Evolutionary conservation across 1,284 basidiomycete species (phyloP), one percentile per base, ranked within the genome.

Genomic region (Rhodotorula sp.): DNA sequence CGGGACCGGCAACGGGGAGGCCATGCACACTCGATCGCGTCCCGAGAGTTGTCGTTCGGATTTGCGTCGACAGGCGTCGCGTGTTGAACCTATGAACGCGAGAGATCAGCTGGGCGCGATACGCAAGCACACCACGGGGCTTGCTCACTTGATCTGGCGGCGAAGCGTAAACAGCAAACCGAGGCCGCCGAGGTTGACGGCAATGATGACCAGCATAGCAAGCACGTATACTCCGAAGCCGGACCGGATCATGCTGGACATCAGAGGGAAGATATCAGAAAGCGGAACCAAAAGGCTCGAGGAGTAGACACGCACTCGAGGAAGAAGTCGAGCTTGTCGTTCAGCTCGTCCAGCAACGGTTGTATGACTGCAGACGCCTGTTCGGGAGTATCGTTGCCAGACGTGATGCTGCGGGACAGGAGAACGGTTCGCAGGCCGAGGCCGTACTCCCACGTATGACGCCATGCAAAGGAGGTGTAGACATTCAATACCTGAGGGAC

Each of bases 131-230:
- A 13, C 7, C 3, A 16, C 12, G 12, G n/a, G 13, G 41, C 7
- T 2, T 1, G 19, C 68, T 42, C 12, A 72, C 67, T 49, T 46
- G 46, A 72, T 72, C 48, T 72, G 70, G 34, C 56, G 48, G 5
- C 63, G 66, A 9, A 72, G 63, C 23, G 61, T 64, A 25, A 72
- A 65, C 21, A 72, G 66, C 27, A 72, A 16, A 1, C 60, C 56
- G 9, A 72, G 63, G 1, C 70, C 70, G 3, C 52, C 66, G n/a
- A 68, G 19, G 63, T 72, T 72, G 49, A 64, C 63, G 19, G 27
- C 58, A 21, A 72, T 58, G 19, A 65, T 48, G 14, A 57, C 27
- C 4, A 61, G 8, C 25, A 53, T 53, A 9, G 27, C 59, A 21
- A 68, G 27, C 17, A 45, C 57, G 50, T 72, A 72, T 4, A 68